Evolutionary conservation across 805 yeast species (phyloP).

Genomic region (Ascoidea tarda): DNA sequence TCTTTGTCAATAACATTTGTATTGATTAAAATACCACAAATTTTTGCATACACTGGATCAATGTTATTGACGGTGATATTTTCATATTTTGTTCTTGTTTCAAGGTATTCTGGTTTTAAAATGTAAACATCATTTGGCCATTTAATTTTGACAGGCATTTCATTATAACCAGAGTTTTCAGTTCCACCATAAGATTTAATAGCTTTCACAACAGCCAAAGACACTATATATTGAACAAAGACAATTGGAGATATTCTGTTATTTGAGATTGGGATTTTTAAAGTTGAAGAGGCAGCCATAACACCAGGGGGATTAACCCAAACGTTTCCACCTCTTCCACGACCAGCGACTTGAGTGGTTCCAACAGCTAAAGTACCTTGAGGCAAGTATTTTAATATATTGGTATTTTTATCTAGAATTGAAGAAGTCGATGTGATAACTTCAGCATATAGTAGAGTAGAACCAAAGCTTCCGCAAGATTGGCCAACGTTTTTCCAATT

Average conservation of each 20-base stretch:
- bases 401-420: conserved; percentile 59
- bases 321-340: conserved; percentile 88
- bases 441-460: conserved; percentile 62
- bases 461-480: conserved; percentile 33
- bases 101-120: conserved; percentile 45
- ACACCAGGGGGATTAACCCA: conserved; percentile 96
- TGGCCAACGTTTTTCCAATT: conserved; percentile 17
- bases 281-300: conserved; percentile 62
- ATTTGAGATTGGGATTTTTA: conserved; percentile 38
- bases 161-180: conserved; percentile 33
- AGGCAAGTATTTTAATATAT: conserved; percentile 45
- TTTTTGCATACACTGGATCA: conserved; percentile 58
- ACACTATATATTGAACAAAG: conserved; percentile 73
- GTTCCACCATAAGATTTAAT: conserved; percentile 39
- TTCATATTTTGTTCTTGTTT: conserved; percentile 12
- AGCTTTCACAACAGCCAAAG: conserved; percentile 75
- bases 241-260: conserved; percentile 47
- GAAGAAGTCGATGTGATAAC: conserved; percentile 82
- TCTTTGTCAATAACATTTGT: conserved; percentile 48
- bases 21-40: conserved; percentile 77
- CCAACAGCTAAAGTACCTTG: conserved; percentile 58
- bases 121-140: conserved; percentile 97
- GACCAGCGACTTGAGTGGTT: conserved; percentile 75
- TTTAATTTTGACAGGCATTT: conserved; percentile 68
- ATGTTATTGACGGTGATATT: conserved; percentile 24